A percentile compares a stretch with the other conserved stretches of the same genome.
Evolutionary conservation across 2,329 filamentous ascomycete genomes (phyloP).

Genomic region (Beauveria sp.): DNA sequence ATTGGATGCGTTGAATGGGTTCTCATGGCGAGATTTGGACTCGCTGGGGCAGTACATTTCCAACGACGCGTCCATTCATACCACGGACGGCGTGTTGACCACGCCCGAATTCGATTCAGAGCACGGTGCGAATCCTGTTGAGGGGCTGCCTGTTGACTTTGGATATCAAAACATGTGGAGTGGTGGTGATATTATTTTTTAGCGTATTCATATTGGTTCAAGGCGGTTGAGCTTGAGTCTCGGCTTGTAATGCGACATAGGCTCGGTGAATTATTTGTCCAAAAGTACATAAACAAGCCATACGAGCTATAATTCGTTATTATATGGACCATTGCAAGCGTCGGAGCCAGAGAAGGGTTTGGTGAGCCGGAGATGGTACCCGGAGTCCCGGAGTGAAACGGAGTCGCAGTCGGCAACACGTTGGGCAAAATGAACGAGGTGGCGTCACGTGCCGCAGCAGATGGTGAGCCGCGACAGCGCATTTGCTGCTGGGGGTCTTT

Average conservation of each 20-base stretch:
- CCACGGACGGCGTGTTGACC: constrained; percentile 20
- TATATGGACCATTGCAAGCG: neutral
- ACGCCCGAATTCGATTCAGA: constrained; percentile 20
- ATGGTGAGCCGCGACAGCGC: neutral
- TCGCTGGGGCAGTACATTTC: constrained; percentile 48
- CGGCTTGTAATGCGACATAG: neutral
- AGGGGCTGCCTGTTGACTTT: constrained; percentile 10
- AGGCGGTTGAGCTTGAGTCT: too few species aligned
- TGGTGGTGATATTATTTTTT: constrained; percentile 13
- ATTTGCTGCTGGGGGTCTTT: neutral
- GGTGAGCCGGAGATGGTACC: neutral
- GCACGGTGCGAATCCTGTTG: constrained; percentile 14
- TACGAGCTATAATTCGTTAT: too few species aligned
- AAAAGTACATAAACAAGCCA: neutral
- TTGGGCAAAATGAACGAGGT: neutral
- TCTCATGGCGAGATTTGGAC: constrained; percentile 54
- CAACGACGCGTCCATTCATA: constrained; percentile 17
- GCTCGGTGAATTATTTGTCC: neutral
- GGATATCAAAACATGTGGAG: constrained; percentile 11
- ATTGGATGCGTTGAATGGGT: constrained; percentile 43
- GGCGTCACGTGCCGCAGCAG: constrained; percentile 1
- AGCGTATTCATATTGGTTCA: neutral
- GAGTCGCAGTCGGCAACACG: neutral
- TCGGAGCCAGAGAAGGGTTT: neutral
- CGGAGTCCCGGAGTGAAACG: neutral